Evolutionary conservation across 1,139 yeast genomes (phyloP).

Genomic region (Suhomyces anneliseae): DNA sequence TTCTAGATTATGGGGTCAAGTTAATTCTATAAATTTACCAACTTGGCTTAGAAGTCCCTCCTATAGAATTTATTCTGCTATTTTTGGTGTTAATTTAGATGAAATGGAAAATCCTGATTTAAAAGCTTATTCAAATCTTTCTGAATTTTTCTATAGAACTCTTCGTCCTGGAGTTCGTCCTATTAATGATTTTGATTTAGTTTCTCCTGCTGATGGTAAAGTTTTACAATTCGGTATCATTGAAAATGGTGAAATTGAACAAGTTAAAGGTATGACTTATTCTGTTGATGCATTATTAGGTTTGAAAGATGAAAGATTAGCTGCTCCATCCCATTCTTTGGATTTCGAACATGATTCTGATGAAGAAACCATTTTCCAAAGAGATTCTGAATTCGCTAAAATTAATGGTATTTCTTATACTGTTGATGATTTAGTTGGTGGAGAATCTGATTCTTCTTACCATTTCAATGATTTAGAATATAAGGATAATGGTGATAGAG

Average conservation of each 20-base stretch:
- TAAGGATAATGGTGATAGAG: slow-evolving; percentile 60
- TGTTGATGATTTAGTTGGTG: slow-evolving; percentile 67
- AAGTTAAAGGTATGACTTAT: slow-evolving; percentile 95
- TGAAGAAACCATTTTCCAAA: slow-evolving; percentile 43
- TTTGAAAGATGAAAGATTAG: slow-evolving; percentile 46
- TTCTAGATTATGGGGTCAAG: slow-evolving; percentile 91
- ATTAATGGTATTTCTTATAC: slow-evolving; percentile 75
- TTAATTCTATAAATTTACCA: slow-evolving; percentile 82
- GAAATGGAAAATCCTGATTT: slow-evolving; percentile 88
- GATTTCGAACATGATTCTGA: slow-evolving; percentile 46
- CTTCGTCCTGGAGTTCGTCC: slow-evolving; percentile 82
- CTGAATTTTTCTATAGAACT: slow-evolving; percentile 88
- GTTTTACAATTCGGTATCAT: slow-evolving; percentile 84
- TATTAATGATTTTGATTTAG: slow-evolving; percentile 64
- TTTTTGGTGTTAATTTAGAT: slow-evolving; percentile 86
- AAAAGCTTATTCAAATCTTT: slow-evolving; percentile 69
- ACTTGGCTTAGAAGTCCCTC: slow-evolving; percentile 87
- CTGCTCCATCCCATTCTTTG: slow-evolving; percentile 61
- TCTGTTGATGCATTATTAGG: slow-evolving; percentile 90
- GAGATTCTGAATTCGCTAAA: slow-evolving; percentile 77
- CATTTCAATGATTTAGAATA: slow-evolving; percentile 50
- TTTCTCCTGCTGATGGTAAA: slow-evolving; percentile 93
- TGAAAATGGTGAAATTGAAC: slow-evolving; percentile 85
- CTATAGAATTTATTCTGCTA: slow-evolving; percentile 68
- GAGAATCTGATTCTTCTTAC: slow-evolving; percentile 33